Base-by-base conservation (phyloP, 257 asterid species). In the Craterostigma plantagineum region DNA sequence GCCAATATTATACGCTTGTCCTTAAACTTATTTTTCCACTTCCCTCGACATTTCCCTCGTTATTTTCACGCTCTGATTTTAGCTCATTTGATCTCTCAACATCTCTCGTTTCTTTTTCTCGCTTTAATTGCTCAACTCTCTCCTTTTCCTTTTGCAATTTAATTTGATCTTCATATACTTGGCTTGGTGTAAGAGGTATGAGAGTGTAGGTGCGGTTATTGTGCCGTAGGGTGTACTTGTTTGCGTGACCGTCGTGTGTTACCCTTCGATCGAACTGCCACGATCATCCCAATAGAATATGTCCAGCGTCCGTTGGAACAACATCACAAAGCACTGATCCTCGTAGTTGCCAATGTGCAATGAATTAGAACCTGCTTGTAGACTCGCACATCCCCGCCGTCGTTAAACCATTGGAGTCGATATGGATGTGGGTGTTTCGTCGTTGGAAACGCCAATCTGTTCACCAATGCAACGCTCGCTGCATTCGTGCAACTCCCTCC, bases 391-490 rank as follows among this genome's bases (percentile, higher is more conserved):
- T 23, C 41, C 8, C 14, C 41, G 11, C 8, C 41, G 11, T 37
- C 4, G 41, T 37, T 37, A 10, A 37, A 37, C 41, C 41, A 37
- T 37, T 37, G 41, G 14, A 37, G 41, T 37, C 14, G 11, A 37
- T 37, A 37, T 10, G 14, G 41, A 37, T 37, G 13, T 37, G 41
- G 41, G 41, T 37, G 41, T 12, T 37, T 37, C 13, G 41, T 37
- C 14, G 41, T 37, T 10, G 41, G 11, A 10, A 37, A 8, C 14
- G 13, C 3, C 14, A 37, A 8, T 10, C 41, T 2, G 11, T 37
- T 37, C 41, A 37, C 41, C 41, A 37, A 10, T 12, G 14, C 8
- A 3, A 10, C 41, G 14, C 41, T 37, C 14, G 11, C 3, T 37
- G 14, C 14, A 12, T 37, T 37, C 13, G 41, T 12, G 41, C 41